Evolutionary conservation across 2,329 filamentous ascomycete genomes (phyloP), one percentile per base, ranked within the genome.

Genomic region (Scedosporium aurantiacum): DNA sequence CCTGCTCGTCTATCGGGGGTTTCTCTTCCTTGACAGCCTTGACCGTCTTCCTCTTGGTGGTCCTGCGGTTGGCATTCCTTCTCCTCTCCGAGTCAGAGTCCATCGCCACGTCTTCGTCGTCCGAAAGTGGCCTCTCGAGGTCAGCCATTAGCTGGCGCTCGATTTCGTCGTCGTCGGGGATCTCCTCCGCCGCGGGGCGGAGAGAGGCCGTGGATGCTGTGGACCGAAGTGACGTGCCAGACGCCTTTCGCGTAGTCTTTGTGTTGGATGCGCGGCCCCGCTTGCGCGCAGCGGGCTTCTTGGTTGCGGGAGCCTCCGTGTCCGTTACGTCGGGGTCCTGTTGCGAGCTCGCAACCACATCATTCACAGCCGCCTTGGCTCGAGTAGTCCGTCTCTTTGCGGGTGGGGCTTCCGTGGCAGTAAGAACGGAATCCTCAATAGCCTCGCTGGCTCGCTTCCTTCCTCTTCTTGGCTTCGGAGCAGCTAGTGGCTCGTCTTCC

Each of bases 111-210:
- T 78, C 76, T 54, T 84, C 82, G 14, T 81, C 78, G 32, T 85
- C 80, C 1, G 77, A 79, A 27, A 81, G 68, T 1, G 78, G 81
- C 32, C 78, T 75, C 52, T 86, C 82, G 8, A 89, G 77, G 62
- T 88, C 87, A 2, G 82, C 84, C 67, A 88, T 81, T 1, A 90
- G 75, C 57, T 83, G 83, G 23, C 81, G 80, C 59, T 90, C 84
- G 43, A 89, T 80, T 64, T 88, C 86, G 1, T 84, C 82, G 63
- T 89, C 85, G 61, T 83, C 78, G 0, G 81, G 79, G 10, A 82
- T 72, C 4, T 72, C 71, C 16, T 73, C 73, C n/a, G 76, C 68
- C 4, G 74, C 70, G 3, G 68, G 69, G 41, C 70, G 69, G 4
- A 75, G 62, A 2, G 74, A 74, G 3, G 75, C 73, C 40, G 78